Evolutionary conservation across 208 protist species (phyloP), one percentile per base, ranked within the genome.

Genomic region (Acanthamoeba lenticulata): DNA sequence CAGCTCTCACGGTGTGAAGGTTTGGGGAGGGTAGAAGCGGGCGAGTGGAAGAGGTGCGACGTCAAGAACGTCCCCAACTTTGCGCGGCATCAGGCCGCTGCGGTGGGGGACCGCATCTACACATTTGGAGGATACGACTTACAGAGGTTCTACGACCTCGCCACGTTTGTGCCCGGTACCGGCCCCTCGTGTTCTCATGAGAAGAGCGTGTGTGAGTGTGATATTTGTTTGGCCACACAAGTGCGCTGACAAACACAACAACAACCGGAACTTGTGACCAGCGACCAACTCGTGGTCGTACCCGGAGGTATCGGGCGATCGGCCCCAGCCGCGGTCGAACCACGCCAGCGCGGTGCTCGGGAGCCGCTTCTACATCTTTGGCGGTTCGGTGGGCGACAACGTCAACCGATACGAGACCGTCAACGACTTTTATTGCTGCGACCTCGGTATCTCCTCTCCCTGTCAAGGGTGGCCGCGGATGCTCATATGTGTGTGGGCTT

Each of bases 361-460:
- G 9, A 93, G 21, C 7, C 36, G 88, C 0, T 79, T 93, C 42
- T 93, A 93, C 88, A 79, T 93, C 1, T 93, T 93, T 49, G 88
- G 88, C 40, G 88, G 88, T 27, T 93, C 88, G 5, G 60, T 93
- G 2, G 88, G 88, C 42, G 88, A 93, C 88, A 93, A 93, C 47
- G 27, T 93, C 27, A 93, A 93, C 44, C 36, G 62, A 7, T 93
- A 93, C 34, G 57, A 93, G 47, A 93, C 62, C 44, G 47, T 93
- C 29, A 77, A 55, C 44, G 88, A 93, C 65, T 93, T 93, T 79
- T 93, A 93, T 60, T 93, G 60, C 42, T 93, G 52, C 32, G 62
- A 93, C 15, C 29, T 77, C 9, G 88, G 88, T 93, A 79, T 24
- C 62, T 72, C 62, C 21, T n/a, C 62, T 72, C 62, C 21, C 32